These are phyloP conservation scores for Rhypophila decipiens DNA, from an alignment of 495 filamentous ascomycete species.

Conservation along the genomic window DNA sequence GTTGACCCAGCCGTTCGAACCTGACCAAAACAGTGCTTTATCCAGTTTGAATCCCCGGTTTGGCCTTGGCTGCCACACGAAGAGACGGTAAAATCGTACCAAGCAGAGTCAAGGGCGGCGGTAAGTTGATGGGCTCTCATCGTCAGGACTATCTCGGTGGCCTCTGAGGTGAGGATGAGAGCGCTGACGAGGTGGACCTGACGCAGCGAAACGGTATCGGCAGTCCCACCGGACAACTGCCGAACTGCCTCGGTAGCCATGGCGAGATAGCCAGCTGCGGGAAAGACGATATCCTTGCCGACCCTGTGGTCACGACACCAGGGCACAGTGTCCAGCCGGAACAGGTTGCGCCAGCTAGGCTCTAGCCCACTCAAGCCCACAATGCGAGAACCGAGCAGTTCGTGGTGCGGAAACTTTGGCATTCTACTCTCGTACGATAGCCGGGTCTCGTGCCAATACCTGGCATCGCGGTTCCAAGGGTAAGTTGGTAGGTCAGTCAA, in stretches of 20 bases:
- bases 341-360: constrained; percentile 36
- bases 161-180: constrained; percentile 26
- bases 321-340: constrained; percentile 27
- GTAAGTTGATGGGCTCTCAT: constrained; percentile 29
- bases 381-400: constrained; percentile 41
- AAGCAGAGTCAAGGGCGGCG: constrained; percentile 27
- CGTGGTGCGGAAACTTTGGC: constrained; percentile 26
- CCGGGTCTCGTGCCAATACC: constrained; percentile 34
- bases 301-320: constrained; percentile 41
- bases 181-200: constrained; percentile 28
- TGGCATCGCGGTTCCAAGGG: constrained; percentile 32
- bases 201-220: constrained; percentile 13
- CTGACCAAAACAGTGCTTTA: constrained; percentile 35
- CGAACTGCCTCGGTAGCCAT: constrained; percentile 32
- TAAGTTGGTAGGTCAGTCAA: constrained; percentile 28
- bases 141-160: constrained; percentile 35
- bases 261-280: constrained; percentile 34
- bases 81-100: constrained; percentile 40
- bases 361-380: constrained; percentile 11
- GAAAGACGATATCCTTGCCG: constrained; percentile 34
- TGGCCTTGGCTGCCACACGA: constrained; percentile 15
- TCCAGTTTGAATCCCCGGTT: constrained; percentile 25
- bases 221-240: constrained; percentile 22
- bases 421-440: constrained; percentile 36
- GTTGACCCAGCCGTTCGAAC: not conserved